Evolutionary conservation across 305 asterid species (phyloP).

Genomic region (Solanum hybrid): DNA sequence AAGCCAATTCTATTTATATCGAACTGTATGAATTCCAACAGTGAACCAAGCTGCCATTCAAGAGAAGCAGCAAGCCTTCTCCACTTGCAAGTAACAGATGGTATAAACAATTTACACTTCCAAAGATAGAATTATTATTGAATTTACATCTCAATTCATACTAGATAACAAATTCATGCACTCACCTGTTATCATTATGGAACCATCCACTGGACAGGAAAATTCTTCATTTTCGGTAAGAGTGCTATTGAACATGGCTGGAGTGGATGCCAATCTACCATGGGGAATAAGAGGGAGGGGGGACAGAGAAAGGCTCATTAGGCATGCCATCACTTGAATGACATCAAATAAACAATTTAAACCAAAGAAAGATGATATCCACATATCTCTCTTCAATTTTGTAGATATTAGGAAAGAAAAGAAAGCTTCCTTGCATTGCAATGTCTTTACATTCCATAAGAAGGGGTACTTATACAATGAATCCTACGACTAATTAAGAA

Average conservation of each 20-base stretch:
- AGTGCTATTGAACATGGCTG: constrained; percentile 94
- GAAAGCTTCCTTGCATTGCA: not conserved
- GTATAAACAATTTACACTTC: not conserved
- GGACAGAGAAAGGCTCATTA: not conserved
- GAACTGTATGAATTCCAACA: not conserved
- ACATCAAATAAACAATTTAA: not conserved
- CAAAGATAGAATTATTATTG: not conserved
- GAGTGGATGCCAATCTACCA: constrained; percentile 90
- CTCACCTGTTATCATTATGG: constrained; percentile 92
- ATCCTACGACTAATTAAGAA: not conserved
- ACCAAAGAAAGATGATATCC: not conserved
- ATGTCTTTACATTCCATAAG: not conserved
- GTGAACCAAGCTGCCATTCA: not conserved
- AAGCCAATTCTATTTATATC: not conserved
- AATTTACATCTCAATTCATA: not conserved
- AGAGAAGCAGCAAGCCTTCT: not conserved
- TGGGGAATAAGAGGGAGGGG: not conserved
- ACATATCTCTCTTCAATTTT: not conserved
- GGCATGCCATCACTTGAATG: constrained; percentile 1
- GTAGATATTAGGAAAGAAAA: not conserved
- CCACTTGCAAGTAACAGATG: not conserved
- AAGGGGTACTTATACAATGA: not conserved
- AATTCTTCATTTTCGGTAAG: constrained; percentile 61
- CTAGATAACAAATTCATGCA: constrained; percentile 4
- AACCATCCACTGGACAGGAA: constrained; percentile 84